Evolutionary conservation across 257 asterid genomes (phyloP), one percentile per base, ranked within the genome.

Genomic region (Solanum raphanifolium): DNA sequence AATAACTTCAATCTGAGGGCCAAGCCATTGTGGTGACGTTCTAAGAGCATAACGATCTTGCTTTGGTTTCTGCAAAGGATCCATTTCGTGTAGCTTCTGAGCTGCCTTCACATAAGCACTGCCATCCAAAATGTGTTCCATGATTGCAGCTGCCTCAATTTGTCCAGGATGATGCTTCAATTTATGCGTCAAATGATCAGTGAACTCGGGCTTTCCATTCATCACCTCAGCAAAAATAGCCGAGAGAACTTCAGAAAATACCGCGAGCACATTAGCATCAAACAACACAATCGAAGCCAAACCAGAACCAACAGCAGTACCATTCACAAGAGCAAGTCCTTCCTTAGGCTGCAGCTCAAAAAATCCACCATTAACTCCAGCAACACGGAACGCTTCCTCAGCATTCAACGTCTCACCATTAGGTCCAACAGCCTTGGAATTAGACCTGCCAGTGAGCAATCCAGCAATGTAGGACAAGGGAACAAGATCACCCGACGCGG

Each of bases 191-290:
- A 92, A 79, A 86, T 92, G 93, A 71, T 91, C 93, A 8, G 94
- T 92, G 58, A 92, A 92, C 41, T 92, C 93, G 0, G 93, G 93
- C 83, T 92, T 92, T 1, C 94, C 94, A 21, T 92, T 91, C 94
- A 92, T 92, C 27, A 92, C 94, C 89, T 92, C 94, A 43, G 94
- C 94, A 43, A 92, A 92, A 66, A 92, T 88, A 4, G 94, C 94
- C 1, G 94, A 92, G 35, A 91, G 39, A 20, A 92, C 93, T 86
- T 87, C 94, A 43, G 93, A 88, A 11, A 92, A 27, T 1, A 91
- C 86, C 1, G 89, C 91, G 8, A 92, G 89, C 13, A 92, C 72
- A 25, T 92, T 92, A 13, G 90, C 89, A 75, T 92, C 94, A 29
- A 90, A 92, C 1, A 92, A 92, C 21, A 91, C 93, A 73, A 90